Conservation (phyloP, 495 filamentous ascomycete genomes). For the Neurospora sp. region DNA sequence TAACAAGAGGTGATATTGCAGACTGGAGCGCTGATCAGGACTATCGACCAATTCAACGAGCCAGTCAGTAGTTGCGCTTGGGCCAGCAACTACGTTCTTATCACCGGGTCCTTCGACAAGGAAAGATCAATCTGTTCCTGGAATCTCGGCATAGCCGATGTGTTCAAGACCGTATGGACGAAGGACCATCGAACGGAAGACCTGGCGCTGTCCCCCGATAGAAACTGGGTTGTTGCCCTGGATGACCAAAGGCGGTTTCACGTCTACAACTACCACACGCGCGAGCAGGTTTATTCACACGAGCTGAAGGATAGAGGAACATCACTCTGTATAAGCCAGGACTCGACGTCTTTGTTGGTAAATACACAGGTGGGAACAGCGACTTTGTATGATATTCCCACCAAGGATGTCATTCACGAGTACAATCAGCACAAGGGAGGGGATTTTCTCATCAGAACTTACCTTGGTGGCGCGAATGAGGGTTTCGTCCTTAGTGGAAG, state of each 20-base stretch:
- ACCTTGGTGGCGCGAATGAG: constrained; percentile 82
- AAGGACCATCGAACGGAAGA: constrained; percentile 74
- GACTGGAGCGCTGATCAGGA: constrained; percentile 58
- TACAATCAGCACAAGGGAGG: constrained; percentile 67
- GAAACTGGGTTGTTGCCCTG: constrained; percentile 65
- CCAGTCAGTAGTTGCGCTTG: constrained; percentile 81
- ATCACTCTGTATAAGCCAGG: constrained; percentile 68
- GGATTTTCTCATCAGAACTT: constrained; percentile 65
- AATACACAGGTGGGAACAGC: constrained; percentile 69
- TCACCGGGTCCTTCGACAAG: constrained; percentile 71
- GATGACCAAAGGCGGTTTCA: constrained; percentile 59
- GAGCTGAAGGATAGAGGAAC: constrained; percentile 57
- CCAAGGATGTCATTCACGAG: constrained; percentile 56
- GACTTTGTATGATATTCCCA: constrained; percentile 65
- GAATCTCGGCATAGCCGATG: constrained; percentile 44
- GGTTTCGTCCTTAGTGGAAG: constrained; percentile 86
- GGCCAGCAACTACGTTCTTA: constrained; percentile 69
- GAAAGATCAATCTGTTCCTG: constrained; percentile 58
- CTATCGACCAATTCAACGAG: constrained; percentile 59
- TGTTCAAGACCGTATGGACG: constrained; percentile 46
- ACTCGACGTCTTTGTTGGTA: constrained; percentile 72
- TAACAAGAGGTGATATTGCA: constrained; percentile 21
- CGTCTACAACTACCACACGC: constrained; percentile 70
- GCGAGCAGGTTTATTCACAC: constrained; percentile 64
- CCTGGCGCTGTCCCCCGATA: constrained; percentile 70